A percentile compares a stretch with the other conserved stretches of the same genome.
These are phyloP conservation scores for Maudiozyma barnettii DNA, from an alignment of 805 yeast species.

Conservation along the genomic window DNA sequence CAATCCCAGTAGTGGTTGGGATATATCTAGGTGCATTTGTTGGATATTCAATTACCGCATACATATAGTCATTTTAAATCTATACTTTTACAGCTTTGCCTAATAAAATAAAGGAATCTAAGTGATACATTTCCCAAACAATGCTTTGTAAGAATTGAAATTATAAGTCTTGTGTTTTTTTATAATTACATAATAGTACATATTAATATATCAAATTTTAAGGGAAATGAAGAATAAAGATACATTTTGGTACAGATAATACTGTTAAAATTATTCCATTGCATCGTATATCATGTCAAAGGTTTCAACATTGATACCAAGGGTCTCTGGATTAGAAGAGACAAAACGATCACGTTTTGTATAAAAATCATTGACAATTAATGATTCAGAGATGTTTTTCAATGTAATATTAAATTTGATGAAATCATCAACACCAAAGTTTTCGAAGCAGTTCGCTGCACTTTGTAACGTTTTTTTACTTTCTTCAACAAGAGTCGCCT, in stretches of 20 bases:
- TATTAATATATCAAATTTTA: background rate
- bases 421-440: constrained; percentile 9
- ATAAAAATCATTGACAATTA: constrained; percentile 24
- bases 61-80: constrained; percentile 9
- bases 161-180: too few relatives aligned
- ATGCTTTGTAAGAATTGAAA: too few relatives aligned
- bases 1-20: constrained; percentile 76
- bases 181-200: background rate
- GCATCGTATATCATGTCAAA: constrained; percentile 13
- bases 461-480: background rate
- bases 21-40: constrained; percentile 61
- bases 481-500: background rate
- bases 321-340: constrained; percentile 10
- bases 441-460: constrained; percentile 13
- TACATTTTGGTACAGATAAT: background rate
- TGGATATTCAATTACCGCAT: constrained; percentile 42
- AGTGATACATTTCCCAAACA: background rate
- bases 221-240: background rate
- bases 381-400: constrained; percentile 24
- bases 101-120: background rate
- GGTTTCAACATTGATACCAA: constrained; percentile 19
- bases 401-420: constrained; percentile 14
- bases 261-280: constrained; percentile 5
- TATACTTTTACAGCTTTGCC: background rate
- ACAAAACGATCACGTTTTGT: constrained; percentile 15